phyloP scores from a whole-genome alignment of 2,329 filamentous ascomycete species.

The Phialophora verrucosa region DNA sequence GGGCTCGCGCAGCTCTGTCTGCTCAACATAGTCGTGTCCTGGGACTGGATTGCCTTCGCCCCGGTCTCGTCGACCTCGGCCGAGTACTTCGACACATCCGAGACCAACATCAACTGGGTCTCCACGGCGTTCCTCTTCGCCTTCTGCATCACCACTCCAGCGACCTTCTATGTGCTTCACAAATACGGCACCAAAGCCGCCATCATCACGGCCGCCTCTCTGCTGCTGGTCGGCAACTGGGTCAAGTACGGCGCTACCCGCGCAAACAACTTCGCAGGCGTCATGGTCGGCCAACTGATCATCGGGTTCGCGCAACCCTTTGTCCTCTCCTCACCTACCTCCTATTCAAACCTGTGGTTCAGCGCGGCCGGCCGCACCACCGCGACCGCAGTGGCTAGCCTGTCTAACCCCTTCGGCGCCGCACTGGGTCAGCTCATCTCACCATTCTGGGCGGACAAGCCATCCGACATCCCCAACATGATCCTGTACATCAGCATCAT shows the following conservation, averaged over 20 bases:
- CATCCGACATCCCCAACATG: slow-evolving; percentile 74
- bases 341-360: slow-evolving; percentile 96
- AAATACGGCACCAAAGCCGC: slow-evolving; percentile 75
- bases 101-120: slow-evolving; percentile 88
- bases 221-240: slow-evolving; percentile 88
- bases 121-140: slow-evolving; percentile 86
- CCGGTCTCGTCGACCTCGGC: slow-evolving; percentile 78
- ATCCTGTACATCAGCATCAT: slow-evolving; percentile 86
- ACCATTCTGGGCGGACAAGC: slow-evolving; percentile 71
- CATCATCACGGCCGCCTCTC: slow-evolving; percentile 69
- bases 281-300: slow-evolving; percentile 90
- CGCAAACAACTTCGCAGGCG: slow-evolving; percentile 68
- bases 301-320: slow-evolving; percentile 91
- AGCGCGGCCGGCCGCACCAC: slow-evolving; percentile 80
- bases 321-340: slow-evolving; percentile 83
- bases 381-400: slow-evolving; percentile 80
- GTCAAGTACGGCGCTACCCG: slow-evolving; percentile 77
- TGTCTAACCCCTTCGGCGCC: slow-evolving; percentile 89
- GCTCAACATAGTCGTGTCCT: slow-evolving; percentile 90
- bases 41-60: slow-evolving; percentile 96
- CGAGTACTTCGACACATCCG: slow-evolving; percentile 74
- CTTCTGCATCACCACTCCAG: slow-evolving; percentile 75
- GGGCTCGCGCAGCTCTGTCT: slow-evolving; percentile 82
- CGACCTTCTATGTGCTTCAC: slow-evolving; percentile 78
- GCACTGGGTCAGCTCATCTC: slow-evolving; percentile 87